Base-by-base conservation (phyloP, 192 early-diverging fungal genomes). In the Chytriomyces sp. region DNA sequence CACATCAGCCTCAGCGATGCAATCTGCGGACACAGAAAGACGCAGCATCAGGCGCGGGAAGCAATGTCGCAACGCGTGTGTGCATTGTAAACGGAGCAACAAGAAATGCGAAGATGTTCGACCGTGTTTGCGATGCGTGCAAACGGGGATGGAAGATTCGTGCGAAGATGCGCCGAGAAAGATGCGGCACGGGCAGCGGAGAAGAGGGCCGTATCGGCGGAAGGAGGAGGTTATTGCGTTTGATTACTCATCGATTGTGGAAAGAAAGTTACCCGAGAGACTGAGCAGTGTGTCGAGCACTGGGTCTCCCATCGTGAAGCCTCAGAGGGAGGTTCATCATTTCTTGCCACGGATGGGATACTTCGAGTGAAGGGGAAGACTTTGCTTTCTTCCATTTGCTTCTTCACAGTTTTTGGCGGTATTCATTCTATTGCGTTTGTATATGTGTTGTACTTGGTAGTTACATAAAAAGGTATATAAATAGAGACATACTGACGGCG, bases 51-150 rank as follows among this genome's bases (percentile, higher is more conserved):
- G 67, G 5, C 67, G 67, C 18, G 20, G 43, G 45, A 50, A 60
- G 26, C 69, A 70, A 44, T 47, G 26, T 7, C 49, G 57, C 49
- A n/a, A 44, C 7, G 69, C 69, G 4, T 70, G 69, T 26, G 74
- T 92, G 45, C 93, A 96, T 71, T 96, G 95, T 69, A 92, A 94
- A 83, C 91, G 92, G 50, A 90, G 94, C 0, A 95, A 94, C 82
- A 98, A 98, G 82, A 97, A 95, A 81, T 96, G 96, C 80, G 94
- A 94, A 74, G 90, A 91, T 65, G 90, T 79, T n/a, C 80, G 95
- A 63, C 96, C 95, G 3, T 96, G 96, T 77, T 79, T 82, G 77
- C 89, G 95, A 6, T 98, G 96, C 77, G 77, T 92, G 60, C 91
- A 91, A 73, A 91, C 91, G 65, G 86, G 87, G 43, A 78, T 95